Evolutionary conservation across 192 early-diverging fungal species (phyloP), one percentile per base, ranked within the genome.

Genomic region (Umbelopsis ramanniana): DNA sequence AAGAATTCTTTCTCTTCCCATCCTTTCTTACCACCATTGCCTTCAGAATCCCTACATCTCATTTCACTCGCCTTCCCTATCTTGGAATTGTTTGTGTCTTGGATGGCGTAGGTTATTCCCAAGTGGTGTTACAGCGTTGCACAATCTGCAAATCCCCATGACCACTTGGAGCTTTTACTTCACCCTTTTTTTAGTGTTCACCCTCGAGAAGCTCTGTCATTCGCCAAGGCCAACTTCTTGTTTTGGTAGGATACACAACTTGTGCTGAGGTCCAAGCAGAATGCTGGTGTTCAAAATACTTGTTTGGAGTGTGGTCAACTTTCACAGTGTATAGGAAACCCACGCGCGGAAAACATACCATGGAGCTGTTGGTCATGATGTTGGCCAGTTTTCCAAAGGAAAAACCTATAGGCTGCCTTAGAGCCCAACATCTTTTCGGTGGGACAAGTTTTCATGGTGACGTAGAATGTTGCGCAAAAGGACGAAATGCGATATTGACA

Each of bases 61-160:
- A 10, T 50, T 19, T n/a, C 11, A 50, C 15, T 50, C 6, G 48
- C 17, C 19, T 50, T 50, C 48, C 57, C 57, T 37, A 63, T 63
- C 57, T 17, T 63, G 35, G 57, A 17, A 6, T 14, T 35, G 33
- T 63, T 35, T 63, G 11, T 17, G 26, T 38, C 10, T 22, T 29
- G 17, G 57, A 63, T 37, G 57, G 57, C 57, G 57, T 37, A 37
- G 19, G 17, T 14, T 63, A 37, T 35, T 2, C 26, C 33, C 12
- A 37, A 17, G 11, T 7, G 17, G 57, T 15, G 8, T 19, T 26
- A 63, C 33, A 22, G 11, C 24, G 57, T 63, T 37, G 57, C 33
- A 63, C 57, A 63, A 63, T n/a, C 57, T 63, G 57, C 33, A 63
- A 63, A 63, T 63, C 57, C 57, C 57, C 57, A 63, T 63, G 57